A percentile compares a stretch with the other conserved stretches of the same genome.
Evolutionary conservation across 352 stramenopile species (phyloP).

Genomic region (Phytophthora vignae): DNA sequence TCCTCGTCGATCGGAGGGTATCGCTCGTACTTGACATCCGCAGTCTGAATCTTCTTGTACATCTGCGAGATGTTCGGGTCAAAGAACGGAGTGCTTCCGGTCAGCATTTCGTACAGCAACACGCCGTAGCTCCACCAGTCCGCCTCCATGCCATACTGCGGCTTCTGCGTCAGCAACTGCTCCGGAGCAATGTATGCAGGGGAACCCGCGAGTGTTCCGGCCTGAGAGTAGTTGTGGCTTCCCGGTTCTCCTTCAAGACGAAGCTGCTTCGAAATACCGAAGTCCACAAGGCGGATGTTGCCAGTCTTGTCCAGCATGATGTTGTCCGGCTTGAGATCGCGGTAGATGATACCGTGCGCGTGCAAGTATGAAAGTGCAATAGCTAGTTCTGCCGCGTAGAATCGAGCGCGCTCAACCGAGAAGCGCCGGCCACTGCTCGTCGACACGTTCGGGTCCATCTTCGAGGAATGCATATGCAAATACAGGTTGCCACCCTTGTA

Average conservation of each 20-base stretch:
- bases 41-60: constrained; percentile 92
- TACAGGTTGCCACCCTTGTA: constrained; percentile 90
- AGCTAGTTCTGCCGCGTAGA: constrained; percentile 89
- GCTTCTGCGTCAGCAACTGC: constrained; percentile 84
- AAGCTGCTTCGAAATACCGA: constrained; percentile 91
- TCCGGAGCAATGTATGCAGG: constrained; percentile 89
- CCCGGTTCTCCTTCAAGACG: constrained; percentile 41
- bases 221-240: constrained; percentile 64
- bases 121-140: constrained; percentile 94
- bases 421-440: constrained; percentile 80
- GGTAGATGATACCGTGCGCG: constrained; percentile 87
- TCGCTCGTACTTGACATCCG: constrained; percentile 83
- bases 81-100: constrained; percentile 89
- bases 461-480: constrained; percentile 89
- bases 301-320: constrained; percentile 90
- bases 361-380: constrained; percentile 91
- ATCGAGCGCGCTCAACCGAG: constrained; percentile 69
- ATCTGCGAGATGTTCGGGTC: constrained; percentile 87
- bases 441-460: constrained; percentile 82
- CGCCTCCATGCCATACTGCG: constrained; percentile 86
- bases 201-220: constrained; percentile 80
- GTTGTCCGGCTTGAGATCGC: constrained; percentile 90
- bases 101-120: constrained; percentile 92
- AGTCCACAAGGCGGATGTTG: constrained; percentile 91
- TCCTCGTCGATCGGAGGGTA: constrained; percentile 71